A percentile compares a stretch with the other conserved stretches of the same genome.
Conservation (phyloP, 2,329 filamentous ascomycete genomes). For the Ceratocystis colombiana region DNA sequence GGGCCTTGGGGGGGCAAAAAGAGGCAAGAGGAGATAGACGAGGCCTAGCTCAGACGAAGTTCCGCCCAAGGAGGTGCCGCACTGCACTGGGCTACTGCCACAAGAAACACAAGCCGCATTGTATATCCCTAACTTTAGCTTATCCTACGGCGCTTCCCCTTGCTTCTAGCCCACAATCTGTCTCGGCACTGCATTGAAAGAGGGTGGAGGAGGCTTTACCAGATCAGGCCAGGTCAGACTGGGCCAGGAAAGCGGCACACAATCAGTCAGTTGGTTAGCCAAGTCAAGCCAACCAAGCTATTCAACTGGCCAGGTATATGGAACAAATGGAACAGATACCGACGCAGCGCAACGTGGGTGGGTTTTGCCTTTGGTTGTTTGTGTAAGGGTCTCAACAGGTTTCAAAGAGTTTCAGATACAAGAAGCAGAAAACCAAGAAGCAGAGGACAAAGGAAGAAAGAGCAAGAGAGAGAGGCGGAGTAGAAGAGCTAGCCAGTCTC, state of each 20-base stretch:
- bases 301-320: too few species aligned
- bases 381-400: conserved; percentile 14
- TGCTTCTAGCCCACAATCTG: background rate
- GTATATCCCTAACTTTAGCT: background rate
- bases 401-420: background rate
- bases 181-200: background rate
- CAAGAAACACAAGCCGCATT: background rate
- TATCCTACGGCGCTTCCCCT: background rate
- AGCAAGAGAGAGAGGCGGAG: background rate
- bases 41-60: too few species aligned
- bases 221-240: background rate
- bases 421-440: background rate
- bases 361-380: background rate
- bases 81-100: too few species aligned
- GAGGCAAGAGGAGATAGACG: too few species aligned
- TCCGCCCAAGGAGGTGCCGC: too few species aligned
- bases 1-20: too few species aligned
- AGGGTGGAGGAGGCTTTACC: background rate
- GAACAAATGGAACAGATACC: too few species aligned
- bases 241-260: background rate
- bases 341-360: conserved; percentile 7
- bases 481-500: background rate
- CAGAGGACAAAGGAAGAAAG: background rate
- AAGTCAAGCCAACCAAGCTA: background rate
- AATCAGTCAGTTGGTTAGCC: background rate